phyloP scores from a whole-genome alignment of 208 protist genomes.

The Porcisia hertigi region DNA sequence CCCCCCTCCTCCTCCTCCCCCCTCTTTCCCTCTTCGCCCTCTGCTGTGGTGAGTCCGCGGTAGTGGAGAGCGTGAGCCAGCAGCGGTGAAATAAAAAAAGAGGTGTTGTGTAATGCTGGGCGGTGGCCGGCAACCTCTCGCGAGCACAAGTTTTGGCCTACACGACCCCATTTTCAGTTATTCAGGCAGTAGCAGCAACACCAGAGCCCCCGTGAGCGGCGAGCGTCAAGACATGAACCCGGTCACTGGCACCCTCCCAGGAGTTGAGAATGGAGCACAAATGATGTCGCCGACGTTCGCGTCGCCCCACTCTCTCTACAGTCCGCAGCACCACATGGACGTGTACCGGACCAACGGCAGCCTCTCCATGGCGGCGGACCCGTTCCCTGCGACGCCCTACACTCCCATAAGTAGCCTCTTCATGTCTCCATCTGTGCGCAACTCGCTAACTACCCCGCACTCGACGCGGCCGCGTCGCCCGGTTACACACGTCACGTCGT shows the following conservation, averaged over 20 bases:
- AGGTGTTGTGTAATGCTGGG: background rate
- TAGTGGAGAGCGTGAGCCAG: background rate
- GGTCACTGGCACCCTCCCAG: conserved; percentile 26
- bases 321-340: conserved; percentile 59
- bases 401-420: conserved; percentile 72
- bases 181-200: background rate
- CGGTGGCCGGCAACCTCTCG: background rate
- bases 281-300: conserved; percentile 53
- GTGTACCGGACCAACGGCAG: conserved; percentile 63
- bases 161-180: background rate
- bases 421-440: conserved; percentile 70
- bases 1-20: background rate
- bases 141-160: background rate
- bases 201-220: conserved; percentile 3
- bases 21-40: too few relatives aligned
- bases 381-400: conserved; percentile 85
- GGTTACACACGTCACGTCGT: conserved; percentile 77
- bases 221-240: conserved; percentile 23
- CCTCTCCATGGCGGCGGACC: conserved; percentile 49
- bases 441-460: conserved; percentile 39
- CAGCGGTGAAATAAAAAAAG: background rate
- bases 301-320: conserved; percentile 67
- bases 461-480: conserved; percentile 38
- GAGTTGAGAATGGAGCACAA: conserved; percentile 24
- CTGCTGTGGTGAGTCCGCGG: background rate